phyloP scores from a whole-genome alignment of 2,329 filamentous ascomycete species.

The Cercospora sesami region DNA sequence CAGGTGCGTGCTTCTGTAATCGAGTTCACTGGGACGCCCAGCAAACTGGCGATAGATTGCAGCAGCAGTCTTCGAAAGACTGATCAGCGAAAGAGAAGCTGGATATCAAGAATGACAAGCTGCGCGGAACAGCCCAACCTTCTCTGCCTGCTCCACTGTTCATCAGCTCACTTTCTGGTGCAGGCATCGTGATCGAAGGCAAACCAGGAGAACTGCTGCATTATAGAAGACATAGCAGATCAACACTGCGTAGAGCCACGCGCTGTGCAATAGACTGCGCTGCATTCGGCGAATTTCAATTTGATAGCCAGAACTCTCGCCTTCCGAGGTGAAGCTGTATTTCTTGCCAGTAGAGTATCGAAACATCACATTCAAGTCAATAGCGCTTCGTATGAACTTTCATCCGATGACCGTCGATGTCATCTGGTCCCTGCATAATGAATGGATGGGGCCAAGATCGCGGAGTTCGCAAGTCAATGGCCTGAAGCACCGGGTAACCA shows the following conservation, averaged over 20 bases:
- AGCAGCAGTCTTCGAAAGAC: not conserved
- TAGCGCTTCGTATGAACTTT: slow-evolving; percentile 1
- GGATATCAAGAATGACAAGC: not conserved
- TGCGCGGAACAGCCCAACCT: not conserved
- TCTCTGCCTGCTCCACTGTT: not conserved
- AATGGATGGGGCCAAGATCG: slow-evolving; percentile 1
- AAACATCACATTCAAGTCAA: not conserved
- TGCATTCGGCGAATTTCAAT: not conserved
- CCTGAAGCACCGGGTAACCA: slow-evolving; percentile 4
- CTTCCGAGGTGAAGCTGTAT: not conserved
- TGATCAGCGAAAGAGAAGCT: not conserved
- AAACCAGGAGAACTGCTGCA: not conserved
- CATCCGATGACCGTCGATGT: not conserved
- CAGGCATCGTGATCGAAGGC: not conserved
- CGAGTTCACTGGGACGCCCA: not conserved
- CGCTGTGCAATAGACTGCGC: not conserved
- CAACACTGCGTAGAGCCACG: not conserved
- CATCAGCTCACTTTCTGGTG: not conserved
- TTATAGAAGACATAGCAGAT: not conserved
- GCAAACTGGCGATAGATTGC: not conserved
- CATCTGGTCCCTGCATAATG: slow-evolving; percentile 2
- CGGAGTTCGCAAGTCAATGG: slow-evolving; percentile 1
- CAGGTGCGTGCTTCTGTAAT: not conserved
- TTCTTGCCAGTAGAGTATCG: not conserved
- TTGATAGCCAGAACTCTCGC: not conserved